Evolutionary conservation across 169 alveolate genomes (phyloP), one percentile per base, ranked within the genome.

Genomic region (Miamiensis avidus): DNA sequence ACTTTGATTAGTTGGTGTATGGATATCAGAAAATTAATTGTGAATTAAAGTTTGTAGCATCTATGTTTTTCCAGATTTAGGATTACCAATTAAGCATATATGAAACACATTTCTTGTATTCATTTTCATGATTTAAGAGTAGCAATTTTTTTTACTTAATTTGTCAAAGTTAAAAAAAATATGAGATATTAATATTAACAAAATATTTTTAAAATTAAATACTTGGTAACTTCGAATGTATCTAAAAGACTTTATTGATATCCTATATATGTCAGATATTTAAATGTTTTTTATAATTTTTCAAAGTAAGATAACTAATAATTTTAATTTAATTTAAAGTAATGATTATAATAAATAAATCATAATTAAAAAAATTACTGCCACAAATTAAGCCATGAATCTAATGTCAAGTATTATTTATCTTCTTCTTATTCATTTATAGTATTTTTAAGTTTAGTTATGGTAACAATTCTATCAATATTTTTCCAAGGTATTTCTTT

Each of bases 121-220:
- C 73, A 65, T 69, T 74, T 82, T 65, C 29, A 81, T 26, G 25
- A 87, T 34, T 49, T 79, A 49, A 65, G 76, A 49, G 72, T 75
- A 78, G 34, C 74, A 75, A 11, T 82, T 73, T 31, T 76, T 82
- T 28, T 74, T 29, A 28, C 49, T 87, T 49, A 49, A 11, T 49
- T 49, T 49, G 20, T 11, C 4, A 49, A 49, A 49, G 74, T 79
- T 0, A 82, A 64, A 30, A 31, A n/a, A 34, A 82, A 49, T 0
- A 84, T 49, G 25, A 65, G 82, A 25, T 64, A 29, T 29, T 76
- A 32, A 27, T 74, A 69, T 65, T 34, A 86, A n/a, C 31, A 34
- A 74, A 34, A 84, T 25, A 89, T 90, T 30, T 84, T 65, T 28
- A 84, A 85, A 16, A 84, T 78, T 16, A 89, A 31, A 0, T 65